These are phyloP conservation scores for Nakaseomyces kungkrabaensis DNA, from an alignment of 1,139 yeast genomes.

Conservation along the genomic window DNA sequence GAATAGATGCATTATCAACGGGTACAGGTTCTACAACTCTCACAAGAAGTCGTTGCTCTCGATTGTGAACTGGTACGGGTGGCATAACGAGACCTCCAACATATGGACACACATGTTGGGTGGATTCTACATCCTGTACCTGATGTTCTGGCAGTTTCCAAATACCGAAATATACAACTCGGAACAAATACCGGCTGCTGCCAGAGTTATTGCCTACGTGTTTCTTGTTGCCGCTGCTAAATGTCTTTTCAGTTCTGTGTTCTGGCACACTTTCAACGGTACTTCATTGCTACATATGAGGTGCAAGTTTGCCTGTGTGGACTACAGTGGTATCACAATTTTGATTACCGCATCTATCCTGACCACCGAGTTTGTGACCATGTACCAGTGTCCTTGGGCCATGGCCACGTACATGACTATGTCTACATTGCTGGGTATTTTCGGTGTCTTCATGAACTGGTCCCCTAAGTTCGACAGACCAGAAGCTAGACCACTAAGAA, in stretches of 20 bases:
- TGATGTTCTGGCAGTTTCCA: constrained; percentile 58
- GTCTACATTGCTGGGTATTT: constrained; percentile 55
- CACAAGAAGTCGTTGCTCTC: constrained; percentile 44
- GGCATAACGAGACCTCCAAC: constrained; percentile 87
- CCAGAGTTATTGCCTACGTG: constrained; percentile 44
- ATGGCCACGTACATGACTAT: constrained; percentile 43
- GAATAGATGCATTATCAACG: constrained; percentile 72
- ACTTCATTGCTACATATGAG: constrained; percentile 58
- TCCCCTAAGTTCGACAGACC: constrained; percentile 81
- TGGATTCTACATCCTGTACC: constrained; percentile 44
- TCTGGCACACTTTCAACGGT: constrained; percentile 90
- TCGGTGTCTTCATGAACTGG: constrained; percentile 82
- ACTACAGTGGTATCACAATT: constrained; percentile 88
- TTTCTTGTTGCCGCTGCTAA: constrained; percentile 66
- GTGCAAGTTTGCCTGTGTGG: constrained; percentile 80
- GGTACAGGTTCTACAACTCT: constrained; percentile 71
- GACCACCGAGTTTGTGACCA: constrained; percentile 72
- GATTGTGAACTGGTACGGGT: constrained; percentile 29
- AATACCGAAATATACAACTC: constrained; percentile 34
- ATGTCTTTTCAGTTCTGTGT: constrained; percentile 66
- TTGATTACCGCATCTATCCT: constrained; percentile 85
- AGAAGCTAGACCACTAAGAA: constrained; percentile 69
- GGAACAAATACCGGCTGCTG: constrained; percentile 28
- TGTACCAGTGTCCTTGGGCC: constrained; percentile 35
- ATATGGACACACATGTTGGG: constrained; percentile 91